Base-by-base conservation (phyloP, 2,329 filamentous ascomycete species). In the Fusarium torreyae region DNA sequence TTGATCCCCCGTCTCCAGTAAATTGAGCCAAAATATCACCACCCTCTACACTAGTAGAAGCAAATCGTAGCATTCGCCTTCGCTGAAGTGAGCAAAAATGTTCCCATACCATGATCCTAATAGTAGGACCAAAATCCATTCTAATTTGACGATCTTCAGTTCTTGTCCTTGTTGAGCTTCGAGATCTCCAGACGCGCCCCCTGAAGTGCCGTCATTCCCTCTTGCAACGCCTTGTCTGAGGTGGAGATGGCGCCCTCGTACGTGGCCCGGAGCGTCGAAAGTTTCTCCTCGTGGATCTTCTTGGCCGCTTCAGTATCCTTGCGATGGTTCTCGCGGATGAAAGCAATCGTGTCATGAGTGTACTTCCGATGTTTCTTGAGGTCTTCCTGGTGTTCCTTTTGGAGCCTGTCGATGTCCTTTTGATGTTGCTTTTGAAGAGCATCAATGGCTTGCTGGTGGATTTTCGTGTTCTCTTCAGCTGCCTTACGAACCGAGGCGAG, bases 401-500 rank as follows among this genome's bases (percentile, higher is more conserved):
- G 51, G n/a, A 57, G 26, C 13, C 5, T 18, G n/a, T 48, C 38
- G 6, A 63, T 17, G 24, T 57, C 58, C 3, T n/a, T 7, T 7
- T 46, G 15, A 18, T 57, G 46, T 6, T 45, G n/a, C 5, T 45
- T 13, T 14, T 34, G 45, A 17, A 63, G 28, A 13, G 4, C 22
- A 17, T 48, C 38, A 5, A 63, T n/a, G 17, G 28, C 38, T 9
- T 42, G 18, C 17, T 44, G 20, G 6, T 49, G 48, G 7, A 63
- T 43, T 10, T 44, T 22, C 6, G 36, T 43, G 26, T 51, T 51
- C 7, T 40, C 28, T 22, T 63, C 46, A 1, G 42, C 38, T 14
- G 62, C 58, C n/a, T 48, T 36, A 13, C 45, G 58, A 18, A 58
- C 43, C 1, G 42, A 33, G 6, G 14, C 31, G n/a, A 63, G 34